Evolutionary conservation across 73 alveolate species (phyloP).

Genomic region (Paramecium octaurelia): DNA sequence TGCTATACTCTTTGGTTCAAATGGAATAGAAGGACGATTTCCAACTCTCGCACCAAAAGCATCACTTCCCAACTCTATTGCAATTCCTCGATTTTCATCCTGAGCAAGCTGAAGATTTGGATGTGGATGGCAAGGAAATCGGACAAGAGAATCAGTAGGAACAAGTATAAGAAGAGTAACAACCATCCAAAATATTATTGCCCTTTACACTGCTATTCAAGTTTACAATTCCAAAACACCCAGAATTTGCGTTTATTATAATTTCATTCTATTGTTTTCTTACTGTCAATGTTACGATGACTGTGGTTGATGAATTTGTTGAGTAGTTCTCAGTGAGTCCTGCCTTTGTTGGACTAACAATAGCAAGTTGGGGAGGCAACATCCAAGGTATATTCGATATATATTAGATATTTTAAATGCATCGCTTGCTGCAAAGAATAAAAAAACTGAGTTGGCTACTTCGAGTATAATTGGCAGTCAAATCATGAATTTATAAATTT

Average conservation of each 20-base stretch:
- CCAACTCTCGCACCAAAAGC: background rate
- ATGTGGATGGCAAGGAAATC: background rate
- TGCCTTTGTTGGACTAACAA: slow-evolving; percentile 47
- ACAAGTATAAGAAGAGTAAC: background rate
- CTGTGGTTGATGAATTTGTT: slow-evolving; percentile 44
- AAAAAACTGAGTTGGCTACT: slow-evolving; percentile 39
- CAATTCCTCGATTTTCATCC: background rate
- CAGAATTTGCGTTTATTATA: slow-evolving; percentile 38
- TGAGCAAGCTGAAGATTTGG: slow-evolving; percentile 6
- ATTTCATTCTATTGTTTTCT: slow-evolving; percentile 42
- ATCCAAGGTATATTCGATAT: background rate
- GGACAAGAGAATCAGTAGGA: background rate
- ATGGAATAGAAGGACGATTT: background rate
- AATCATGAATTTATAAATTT: slow-evolving; percentile 23
- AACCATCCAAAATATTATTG: background rate
- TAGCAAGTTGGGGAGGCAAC: slow-evolving; percentile 54
- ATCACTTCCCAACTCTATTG: slow-evolving; percentile 8
- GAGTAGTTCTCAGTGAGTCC: slow-evolving; percentile 30
- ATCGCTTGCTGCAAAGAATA: slow-evolving; percentile 19
- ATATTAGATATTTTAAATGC: background rate
- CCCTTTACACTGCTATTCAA: background rate
- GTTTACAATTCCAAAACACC: slow-evolving; percentile 1
- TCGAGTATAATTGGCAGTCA: background rate
- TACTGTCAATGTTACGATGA: slow-evolving; percentile 18
- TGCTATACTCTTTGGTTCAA: background rate